Evolutionary conservation across 768 basidiomycete genomes (phyloP), one percentile per base, ranked within the genome.

Genomic region (Tephrocybe sp.): DNA sequence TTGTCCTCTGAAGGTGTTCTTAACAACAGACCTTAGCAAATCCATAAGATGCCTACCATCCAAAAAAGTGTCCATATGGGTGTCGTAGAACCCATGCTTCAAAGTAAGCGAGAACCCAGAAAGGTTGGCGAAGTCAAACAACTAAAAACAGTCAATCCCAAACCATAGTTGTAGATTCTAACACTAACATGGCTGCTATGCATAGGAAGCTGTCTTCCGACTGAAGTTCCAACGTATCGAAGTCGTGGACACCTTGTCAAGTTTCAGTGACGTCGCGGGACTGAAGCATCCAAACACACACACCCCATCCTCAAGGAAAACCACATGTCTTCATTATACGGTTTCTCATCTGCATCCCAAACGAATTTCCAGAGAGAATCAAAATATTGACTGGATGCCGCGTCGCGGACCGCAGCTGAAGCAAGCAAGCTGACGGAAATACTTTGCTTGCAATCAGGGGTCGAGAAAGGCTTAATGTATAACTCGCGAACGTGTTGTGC

Each of bases 271-370:
- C 31, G 35, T 49, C n/a, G 23, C 32, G 26, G 45, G 43, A 35
- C 47, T 36, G 20, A 39, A 12, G 6, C 17, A 12, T 40, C 33
- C 23, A 46, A 17, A 6, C 30, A 38, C 14, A 67, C 72, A 35
- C 57, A 90, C 88, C 80, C 82, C 47, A 79, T 67, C 33, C 85
- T 79, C 58, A 91, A 70, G 39, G 83, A 80, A 53, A 85, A 78
- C 88, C 88, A 91, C 84, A 91, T 85, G 54, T 85, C 82, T 52
- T 89, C 88, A 54, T 79, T 68, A 31, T 75, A 77, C 13, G 83
- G 79, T 31, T 82, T 70, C 62, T 87, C 84, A 11, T 86, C 85
- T 3, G 79, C 84, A 53, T 84, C 84, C 88, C 88, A 91, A 32
- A 78, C 67, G 59, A 90, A 90, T 11, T 72, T 80, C 23, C 72